These are phyloP conservation scores for Candida sp. DNA, from an alignment of 1,139 yeast species.

Conservation along the genomic window DNA sequence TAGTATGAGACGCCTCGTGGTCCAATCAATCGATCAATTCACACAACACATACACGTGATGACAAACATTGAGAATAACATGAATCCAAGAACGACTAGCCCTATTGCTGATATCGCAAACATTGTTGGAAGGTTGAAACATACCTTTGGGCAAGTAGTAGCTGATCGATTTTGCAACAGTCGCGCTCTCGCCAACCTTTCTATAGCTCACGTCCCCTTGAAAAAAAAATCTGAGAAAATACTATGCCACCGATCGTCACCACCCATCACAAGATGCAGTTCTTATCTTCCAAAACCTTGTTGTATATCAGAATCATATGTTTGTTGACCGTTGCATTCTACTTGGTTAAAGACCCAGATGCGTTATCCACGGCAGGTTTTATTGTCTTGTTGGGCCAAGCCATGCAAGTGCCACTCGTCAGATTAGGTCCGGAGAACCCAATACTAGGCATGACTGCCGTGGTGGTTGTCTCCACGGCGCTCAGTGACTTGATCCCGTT, in stretches of 20 bases:
- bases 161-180: neutral
- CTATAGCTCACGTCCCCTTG: neutral
- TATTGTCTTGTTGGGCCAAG: constrained; percentile 57
- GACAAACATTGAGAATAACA: constrained; percentile 16
- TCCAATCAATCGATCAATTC: too few relatives aligned
- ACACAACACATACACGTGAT: constrained; percentile 18
- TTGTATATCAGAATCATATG: constrained; percentile 53
- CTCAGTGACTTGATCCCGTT: constrained; percentile 62
- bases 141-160: too few relatives aligned
- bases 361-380: constrained; percentile 46
- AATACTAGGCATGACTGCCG: constrained; percentile 53
- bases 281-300: constrained; percentile 56
- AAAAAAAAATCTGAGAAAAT: neutral
- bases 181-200: neutral
- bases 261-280: constrained; percentile 44
- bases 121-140: constrained; percentile 12
- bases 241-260: constrained; percentile 20
- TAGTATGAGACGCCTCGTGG: too few relatives aligned
- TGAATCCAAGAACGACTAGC: constrained; percentile 14
- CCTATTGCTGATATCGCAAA: constrained; percentile 24
- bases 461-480: constrained; percentile 48
- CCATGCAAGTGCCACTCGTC: constrained; percentile 56
- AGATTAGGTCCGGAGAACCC: constrained; percentile 50
- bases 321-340: constrained; percentile 52
- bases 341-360: constrained; percentile 63